Conservation (phyloP, 805 yeast species). For the Saccharomycopsis schoenii region DNA sequence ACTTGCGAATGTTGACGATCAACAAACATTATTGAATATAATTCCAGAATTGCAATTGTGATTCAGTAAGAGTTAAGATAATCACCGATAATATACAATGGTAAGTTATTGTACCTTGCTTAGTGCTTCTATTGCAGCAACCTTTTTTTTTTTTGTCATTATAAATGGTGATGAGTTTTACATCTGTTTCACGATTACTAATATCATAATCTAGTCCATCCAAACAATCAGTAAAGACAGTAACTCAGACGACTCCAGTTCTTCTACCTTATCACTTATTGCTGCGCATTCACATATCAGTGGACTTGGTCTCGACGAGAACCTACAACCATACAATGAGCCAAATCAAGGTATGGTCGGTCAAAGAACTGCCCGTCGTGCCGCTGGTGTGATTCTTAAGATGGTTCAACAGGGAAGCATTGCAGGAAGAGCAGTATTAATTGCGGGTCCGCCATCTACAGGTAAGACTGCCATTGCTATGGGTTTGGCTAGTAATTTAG, state of each 20-base stretch:
- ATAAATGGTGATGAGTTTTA: not conserved
- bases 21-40: too few species aligned
- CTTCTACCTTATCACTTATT: constrained; percentile 34
- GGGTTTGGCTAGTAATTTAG: constrained; percentile 73
- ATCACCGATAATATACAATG: not conserved
- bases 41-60: too few species aligned
- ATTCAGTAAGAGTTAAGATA: too few species aligned
- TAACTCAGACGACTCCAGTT: not conserved
- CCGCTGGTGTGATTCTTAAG: constrained; percentile 89
- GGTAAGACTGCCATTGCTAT: constrained; percentile 98
- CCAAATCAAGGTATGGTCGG: constrained; percentile 96
- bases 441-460: constrained; percentile 98
- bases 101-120: not conserved
- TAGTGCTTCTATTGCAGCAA: too few species aligned
- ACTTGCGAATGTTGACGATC: too few species aligned
- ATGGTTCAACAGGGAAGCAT: constrained; percentile 91
- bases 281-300: constrained; percentile 98
- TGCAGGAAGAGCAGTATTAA: constrained; percentile 91
- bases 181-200: too few species aligned
- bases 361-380: constrained; percentile 86
- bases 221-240: constrained; percentile 5
- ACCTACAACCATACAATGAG: constrained; percentile 63
- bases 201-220: constrained; percentile 2
- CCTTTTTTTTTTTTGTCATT: not conserved
- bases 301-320: constrained; percentile 93